Conservation (phyloP, 1,139 yeast species). For the Suhomyces ambrosiae region DNA sequence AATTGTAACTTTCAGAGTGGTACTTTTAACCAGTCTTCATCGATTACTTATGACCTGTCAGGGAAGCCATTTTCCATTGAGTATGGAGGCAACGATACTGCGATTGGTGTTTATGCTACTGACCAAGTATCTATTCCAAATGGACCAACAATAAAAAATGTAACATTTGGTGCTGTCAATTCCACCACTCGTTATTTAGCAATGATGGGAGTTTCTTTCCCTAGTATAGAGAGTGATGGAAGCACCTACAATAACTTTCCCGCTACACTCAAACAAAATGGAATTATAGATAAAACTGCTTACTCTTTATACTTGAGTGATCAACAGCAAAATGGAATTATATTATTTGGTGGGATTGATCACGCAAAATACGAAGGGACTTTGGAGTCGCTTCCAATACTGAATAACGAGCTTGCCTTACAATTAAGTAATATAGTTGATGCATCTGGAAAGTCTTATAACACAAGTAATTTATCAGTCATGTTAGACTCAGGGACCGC, state of each 20-base stretch:
- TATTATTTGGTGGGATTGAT: constrained; percentile 63
- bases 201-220: constrained; percentile 59
- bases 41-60: constrained; percentile 50
- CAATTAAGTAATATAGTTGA: constrained; percentile 13
- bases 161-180: constrained; percentile 59
- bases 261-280: constrained; percentile 26
- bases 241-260: constrained; percentile 26
- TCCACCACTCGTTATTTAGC: constrained; percentile 54
- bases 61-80: constrained; percentile 36
- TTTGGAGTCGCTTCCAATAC: constrained; percentile 28
- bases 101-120: constrained; percentile 55
- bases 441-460: constrained; percentile 12
- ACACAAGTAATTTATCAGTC: constrained; percentile 16
- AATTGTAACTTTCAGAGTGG: constrained; percentile 34
- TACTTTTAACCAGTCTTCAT: constrained; percentile 49
- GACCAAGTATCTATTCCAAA: constrained; percentile 39
- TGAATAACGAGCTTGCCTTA: constrained; percentile 2
- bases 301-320: constrained; percentile 50
- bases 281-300: constrained; percentile 30
- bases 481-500: constrained; percentile 47
- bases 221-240: neutral
- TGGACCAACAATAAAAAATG: constrained; percentile 35
- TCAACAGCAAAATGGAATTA: constrained; percentile 40
- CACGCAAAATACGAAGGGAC: constrained; percentile 52
- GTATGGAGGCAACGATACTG: constrained; percentile 37